Evolutionary conservation across 345 rosid genomes (phyloP).

Genomic region (Excoecaria agallocha): DNA sequence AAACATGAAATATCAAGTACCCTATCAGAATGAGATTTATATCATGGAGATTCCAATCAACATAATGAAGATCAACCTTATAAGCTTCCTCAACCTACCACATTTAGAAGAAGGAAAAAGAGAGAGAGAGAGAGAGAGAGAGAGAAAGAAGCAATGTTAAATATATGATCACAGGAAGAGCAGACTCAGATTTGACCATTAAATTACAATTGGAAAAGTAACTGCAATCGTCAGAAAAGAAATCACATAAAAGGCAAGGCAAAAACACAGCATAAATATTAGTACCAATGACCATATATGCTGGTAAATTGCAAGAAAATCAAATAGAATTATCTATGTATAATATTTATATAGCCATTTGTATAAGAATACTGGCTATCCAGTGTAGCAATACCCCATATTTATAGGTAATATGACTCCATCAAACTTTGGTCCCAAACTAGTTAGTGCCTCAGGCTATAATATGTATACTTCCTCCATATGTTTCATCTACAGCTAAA

Average conservation of each 20-base stretch:
- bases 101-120: neutral
- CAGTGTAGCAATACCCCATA: neutral
- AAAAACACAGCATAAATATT: neutral
- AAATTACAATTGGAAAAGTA: neutral
- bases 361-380: neutral
- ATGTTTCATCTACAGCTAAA: neutral
- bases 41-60: conserved; percentile 74
- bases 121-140: too few relatives aligned
- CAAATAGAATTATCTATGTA: neutral
- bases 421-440: neutral
- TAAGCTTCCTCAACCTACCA: conserved; percentile 67
- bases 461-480: neutral
- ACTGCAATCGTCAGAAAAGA: neutral
- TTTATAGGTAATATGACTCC: neutral
- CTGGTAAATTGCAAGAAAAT: neutral
- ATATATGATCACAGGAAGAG: neutral
- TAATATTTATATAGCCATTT: neutral
- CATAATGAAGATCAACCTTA: conserved; percentile 61
- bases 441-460: neutral
- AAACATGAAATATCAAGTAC: conserved; percentile 25
- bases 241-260: neutral
- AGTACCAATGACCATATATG: neutral
- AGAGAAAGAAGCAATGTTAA: neutral
- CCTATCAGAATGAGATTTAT: conserved; percentile 60
- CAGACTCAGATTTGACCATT: neutral